Conservation (phyloP, 495 filamentous ascomycete genomes). For the Trichoderma orchidacearum region DNA sequence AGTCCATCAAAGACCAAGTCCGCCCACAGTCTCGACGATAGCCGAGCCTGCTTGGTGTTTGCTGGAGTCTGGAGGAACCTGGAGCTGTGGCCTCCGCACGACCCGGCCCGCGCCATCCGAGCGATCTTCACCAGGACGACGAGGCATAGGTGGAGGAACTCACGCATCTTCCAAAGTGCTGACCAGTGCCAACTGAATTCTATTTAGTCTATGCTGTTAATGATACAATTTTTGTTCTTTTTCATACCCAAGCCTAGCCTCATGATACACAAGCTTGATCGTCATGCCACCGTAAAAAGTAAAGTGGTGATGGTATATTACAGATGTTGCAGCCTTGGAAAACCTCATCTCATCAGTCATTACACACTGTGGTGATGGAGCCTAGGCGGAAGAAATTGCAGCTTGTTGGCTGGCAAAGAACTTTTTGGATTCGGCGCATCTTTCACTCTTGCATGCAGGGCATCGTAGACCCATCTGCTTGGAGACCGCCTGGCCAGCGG, state of each 20-base stretch:
- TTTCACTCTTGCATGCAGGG: slow-evolving; percentile 84
- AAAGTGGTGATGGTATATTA: not conserved
- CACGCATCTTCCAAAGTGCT: not conserved
- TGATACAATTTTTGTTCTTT: no score
- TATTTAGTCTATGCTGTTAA: not conserved
- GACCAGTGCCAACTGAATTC: not conserved
- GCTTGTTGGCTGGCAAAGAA: slow-evolving; percentile 58
- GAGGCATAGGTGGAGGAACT: no score
- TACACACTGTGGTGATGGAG: not conserved
- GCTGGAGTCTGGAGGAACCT: not conserved
- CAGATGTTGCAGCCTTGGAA: not conserved
- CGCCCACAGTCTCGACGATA: not conserved
- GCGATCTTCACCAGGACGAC: not conserved
- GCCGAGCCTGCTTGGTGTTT: not conserved
- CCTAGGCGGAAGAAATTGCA: slow-evolving; percentile 1
- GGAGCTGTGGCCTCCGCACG: not conserved
- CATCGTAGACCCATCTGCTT: slow-evolving; percentile 84
- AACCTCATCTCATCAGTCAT: not conserved
- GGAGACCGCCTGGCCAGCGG: slow-evolving; percentile 50
- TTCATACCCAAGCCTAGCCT: not conserved
- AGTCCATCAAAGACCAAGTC: not conserved
- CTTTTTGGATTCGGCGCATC: slow-evolving; percentile 81
- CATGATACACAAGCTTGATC: not conserved
- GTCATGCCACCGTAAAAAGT: not conserved
- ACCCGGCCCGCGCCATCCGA: not conserved